Percentiles rank a stretch among this genome's conserved stretches.
Conservation (phyloP, 169 alveolate species). For the Plasmodium ovale region DNA sequence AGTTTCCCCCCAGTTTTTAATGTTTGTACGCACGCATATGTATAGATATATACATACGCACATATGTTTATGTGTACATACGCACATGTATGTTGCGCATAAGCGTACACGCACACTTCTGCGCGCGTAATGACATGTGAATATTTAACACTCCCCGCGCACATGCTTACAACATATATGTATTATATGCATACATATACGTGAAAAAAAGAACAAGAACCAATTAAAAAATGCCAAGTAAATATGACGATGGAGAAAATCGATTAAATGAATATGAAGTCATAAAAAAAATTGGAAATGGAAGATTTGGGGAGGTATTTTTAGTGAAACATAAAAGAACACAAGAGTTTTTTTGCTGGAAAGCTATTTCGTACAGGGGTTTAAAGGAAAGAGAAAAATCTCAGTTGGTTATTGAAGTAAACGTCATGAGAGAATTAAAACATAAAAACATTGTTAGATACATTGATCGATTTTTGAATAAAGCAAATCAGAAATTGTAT, state of each 20-base stretch:
- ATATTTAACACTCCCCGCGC: background rate
- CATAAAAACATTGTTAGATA: conserved; percentile 96
- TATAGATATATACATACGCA: too few relatives aligned
- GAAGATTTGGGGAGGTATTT: conserved; percentile 93
- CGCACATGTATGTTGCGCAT: background rate
- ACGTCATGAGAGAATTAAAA: conserved; percentile 94
- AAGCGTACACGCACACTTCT: background rate
- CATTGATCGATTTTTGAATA: conserved; percentile 95
- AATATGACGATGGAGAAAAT: conserved; percentile 81
- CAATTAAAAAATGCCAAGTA: conserved; percentile 59
- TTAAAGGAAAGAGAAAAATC: conserved; percentile 96
- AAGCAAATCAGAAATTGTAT: conserved; percentile 91
- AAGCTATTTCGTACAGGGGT: conserved; percentile 95
- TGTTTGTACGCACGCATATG: conserved; percentile 1
- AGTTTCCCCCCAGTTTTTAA: too few relatives aligned
- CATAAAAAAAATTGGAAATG: conserved; percentile 89
- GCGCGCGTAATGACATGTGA: background rate
- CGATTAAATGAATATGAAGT: conserved; percentile 88
- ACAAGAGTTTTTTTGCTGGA: conserved; percentile 94
- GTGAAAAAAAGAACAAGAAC: background rate
- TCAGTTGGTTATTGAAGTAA: conserved; percentile 96
- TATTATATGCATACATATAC: background rate
- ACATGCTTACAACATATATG: background rate
- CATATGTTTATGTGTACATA: background rate
- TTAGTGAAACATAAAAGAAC: conserved; percentile 89